Conservation (phyloP, 2,329 filamentous ascomycete species). For the Didymellaceae sp. region DNA sequence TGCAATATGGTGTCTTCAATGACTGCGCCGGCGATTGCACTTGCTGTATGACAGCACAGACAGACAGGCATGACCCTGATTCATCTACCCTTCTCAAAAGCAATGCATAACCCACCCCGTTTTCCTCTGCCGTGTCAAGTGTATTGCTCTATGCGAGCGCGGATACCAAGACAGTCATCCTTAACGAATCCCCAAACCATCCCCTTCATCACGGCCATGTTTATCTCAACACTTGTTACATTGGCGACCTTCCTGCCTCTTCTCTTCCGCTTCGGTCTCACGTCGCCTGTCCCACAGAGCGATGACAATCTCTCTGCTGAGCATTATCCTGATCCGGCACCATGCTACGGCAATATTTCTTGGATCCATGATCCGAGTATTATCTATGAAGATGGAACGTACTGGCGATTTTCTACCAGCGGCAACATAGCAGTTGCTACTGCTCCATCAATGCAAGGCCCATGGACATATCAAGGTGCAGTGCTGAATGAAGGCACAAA, state of each 20-base stretch:
- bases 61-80: too few species aligned
- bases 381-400: constrained; percentile 54
- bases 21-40: not conserved
- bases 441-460: constrained; percentile 52
- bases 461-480: constrained; percentile 55
- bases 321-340: constrained; percentile 41
- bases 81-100: not conserved
- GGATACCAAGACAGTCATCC: too few species aligned
- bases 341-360: constrained; percentile 48
- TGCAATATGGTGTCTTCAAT: not conserved
- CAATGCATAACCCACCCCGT: not conserved
- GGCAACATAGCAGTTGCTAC: constrained; percentile 56
- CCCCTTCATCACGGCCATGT: constrained; percentile 16
- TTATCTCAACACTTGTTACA: constrained; percentile 18
- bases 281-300: not conserved
- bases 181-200: not conserved
- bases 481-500: constrained; percentile 52
- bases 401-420: constrained; percentile 59
- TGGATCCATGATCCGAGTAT: constrained; percentile 56
- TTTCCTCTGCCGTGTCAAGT: not conserved
- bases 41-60: not conserved
- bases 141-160: too few species aligned
- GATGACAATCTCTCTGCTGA: not conserved
- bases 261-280: constrained; percentile 6
- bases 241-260: constrained; percentile 24